These are phyloP conservation scores for Acorus calamus DNA, from an alignment of 106 monocot genomes.

Conservation along the genomic window DNA sequence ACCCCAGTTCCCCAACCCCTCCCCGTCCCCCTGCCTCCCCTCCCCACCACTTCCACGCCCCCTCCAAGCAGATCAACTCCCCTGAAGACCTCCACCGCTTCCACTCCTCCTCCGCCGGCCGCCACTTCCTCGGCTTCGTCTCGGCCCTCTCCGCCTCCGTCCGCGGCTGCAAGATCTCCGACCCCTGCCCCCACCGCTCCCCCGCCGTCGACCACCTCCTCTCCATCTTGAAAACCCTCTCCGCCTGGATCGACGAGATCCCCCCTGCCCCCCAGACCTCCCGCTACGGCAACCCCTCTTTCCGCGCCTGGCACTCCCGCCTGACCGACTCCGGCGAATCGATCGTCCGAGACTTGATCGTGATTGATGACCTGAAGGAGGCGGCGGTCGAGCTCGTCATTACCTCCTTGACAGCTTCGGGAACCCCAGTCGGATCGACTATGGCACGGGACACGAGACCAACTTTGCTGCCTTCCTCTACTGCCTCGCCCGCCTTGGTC, in stretches of 20 bases:
- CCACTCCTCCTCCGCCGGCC: conserved; percentile 47
- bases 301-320: conserved; percentile 56
- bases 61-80: conserved; percentile 64
- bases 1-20: conserved; percentile 77
- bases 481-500: conserved; percentile 74
- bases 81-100: conserved; percentile 54
- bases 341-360: conserved; percentile 28
- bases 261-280: conserved; percentile 51
- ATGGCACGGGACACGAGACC: conserved; percentile 95
- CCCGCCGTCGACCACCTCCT: conserved; percentile 24
- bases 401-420: conserved; percentile 93
- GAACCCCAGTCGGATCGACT: conserved; percentile 74
- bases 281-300: conserved; percentile 94
- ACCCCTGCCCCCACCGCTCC: conserved; percentile 27
- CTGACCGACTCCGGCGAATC: conserved; percentile 19
- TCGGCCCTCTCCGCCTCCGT: conserved; percentile 65
- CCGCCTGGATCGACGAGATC: conserved; percentile 37
- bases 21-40: conserved; percentile 38
- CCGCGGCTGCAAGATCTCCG: conserved; percentile 64
- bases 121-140: conserved; percentile 88
- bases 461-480: conserved; percentile 84
- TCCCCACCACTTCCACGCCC: conserved; percentile 39
- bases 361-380: conserved; percentile 7
- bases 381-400: conserved; percentile 55
- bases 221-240: conserved; percentile 36